These are phyloP conservation scores for Irpex lacteus DNA, from an alignment of 1,284 basidiomycete species.

Conservation along the genomic window DNA sequence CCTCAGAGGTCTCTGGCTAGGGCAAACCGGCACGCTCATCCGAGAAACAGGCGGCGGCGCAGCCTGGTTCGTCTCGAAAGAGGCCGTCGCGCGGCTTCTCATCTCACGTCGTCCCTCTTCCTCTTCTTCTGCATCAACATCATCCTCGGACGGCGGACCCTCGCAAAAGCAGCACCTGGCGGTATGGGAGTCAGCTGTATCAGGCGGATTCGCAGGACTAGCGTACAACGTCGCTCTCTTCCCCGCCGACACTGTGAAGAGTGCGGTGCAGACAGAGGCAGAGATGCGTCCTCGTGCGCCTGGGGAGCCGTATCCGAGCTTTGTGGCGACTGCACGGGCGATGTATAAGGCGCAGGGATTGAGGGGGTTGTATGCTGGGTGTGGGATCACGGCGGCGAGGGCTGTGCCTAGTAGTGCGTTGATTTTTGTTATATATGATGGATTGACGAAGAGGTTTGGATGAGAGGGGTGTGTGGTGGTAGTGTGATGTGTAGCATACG, in stretches of 20 bases:
- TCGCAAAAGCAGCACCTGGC: slow-evolving; percentile 50
- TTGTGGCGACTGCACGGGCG: slow-evolving; percentile 67
- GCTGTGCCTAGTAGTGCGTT: slow-evolving; percentile 89
- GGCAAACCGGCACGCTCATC: slow-evolving; percentile 83
- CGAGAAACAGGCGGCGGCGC: slow-evolving; percentile 86
- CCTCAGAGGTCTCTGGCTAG: slow-evolving; percentile 80
- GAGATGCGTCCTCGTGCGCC: slow-evolving; percentile 65
- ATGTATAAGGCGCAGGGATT: slow-evolving; percentile 82
- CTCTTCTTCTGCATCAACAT: neutral
- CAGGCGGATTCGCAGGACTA: slow-evolving; percentile 87
- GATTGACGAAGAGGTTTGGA: slow-evolving; percentile 58
- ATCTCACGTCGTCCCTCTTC: slow-evolving; percentile 38
- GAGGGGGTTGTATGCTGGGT: slow-evolving; percentile 90
- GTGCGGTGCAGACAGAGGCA: slow-evolving; percentile 91
- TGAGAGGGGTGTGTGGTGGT: slow-evolving; percentile 15
- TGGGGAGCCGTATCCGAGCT: slow-evolving; percentile 46
- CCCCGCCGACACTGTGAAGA: slow-evolving; percentile 95
- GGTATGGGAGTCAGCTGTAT: slow-evolving; percentile 80
- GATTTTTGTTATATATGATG: slow-evolving; percentile 90
- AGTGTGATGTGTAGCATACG: neutral
- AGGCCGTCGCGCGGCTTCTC: slow-evolving; percentile 62
- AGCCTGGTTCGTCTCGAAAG: slow-evolving; percentile 89
- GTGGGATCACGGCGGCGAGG: slow-evolving; percentile 87
- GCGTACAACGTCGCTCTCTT: slow-evolving; percentile 88
- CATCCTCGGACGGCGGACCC: slow-evolving; percentile 15